Conservation (phyloP, 2,329 filamentous ascomycete genomes). For the Paecilomyces sp. region DNA sequence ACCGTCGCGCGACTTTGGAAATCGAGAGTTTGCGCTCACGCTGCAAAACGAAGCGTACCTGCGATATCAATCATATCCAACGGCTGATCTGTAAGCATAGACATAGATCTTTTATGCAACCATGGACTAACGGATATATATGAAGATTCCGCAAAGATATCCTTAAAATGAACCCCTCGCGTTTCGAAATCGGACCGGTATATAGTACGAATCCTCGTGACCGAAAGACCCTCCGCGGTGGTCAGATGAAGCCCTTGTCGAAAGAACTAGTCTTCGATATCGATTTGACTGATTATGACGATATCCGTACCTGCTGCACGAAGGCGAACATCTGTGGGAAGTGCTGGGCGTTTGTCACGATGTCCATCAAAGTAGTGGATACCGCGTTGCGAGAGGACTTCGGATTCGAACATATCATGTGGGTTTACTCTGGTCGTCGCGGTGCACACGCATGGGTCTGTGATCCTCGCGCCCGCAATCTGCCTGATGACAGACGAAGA, state of each 20-base stretch:
- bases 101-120: not conserved
- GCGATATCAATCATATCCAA: slow-evolving; percentile 76
- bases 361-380: slow-evolving; percentile 94
- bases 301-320: slow-evolving; percentile 88
- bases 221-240: slow-evolving; percentile 72
- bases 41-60: slow-evolving; percentile 88
- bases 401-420: slow-evolving; percentile 92
- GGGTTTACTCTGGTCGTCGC: slow-evolving; percentile 96
- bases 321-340: slow-evolving; percentile 89
- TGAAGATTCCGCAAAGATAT: slow-evolving; percentile 80
- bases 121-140: slow-evolving; percentile 11
- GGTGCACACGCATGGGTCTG: slow-evolving; percentile 98
- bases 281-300: slow-evolving; percentile 97
- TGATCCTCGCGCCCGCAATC: slow-evolving; percentile 72
- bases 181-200: slow-evolving; percentile 98
- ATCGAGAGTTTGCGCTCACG: slow-evolving; percentile 94
- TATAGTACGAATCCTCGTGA: slow-evolving; percentile 93
- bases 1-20: slow-evolving; percentile 78
- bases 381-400: slow-evolving; percentile 85
- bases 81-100: slow-evolving; percentile 51
- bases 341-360: slow-evolving; percentile 96
- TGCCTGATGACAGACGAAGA: slow-evolving; percentile 79
- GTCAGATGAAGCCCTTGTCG: slow-evolving; percentile 74
- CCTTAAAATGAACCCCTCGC: slow-evolving; percentile 75
- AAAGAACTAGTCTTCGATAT: slow-evolving; percentile 99